Evolutionary conservation across 139 green algal species (phyloP), one percentile per base, ranked within the genome.

Genomic region (Micractinium conductrix): DNA sequence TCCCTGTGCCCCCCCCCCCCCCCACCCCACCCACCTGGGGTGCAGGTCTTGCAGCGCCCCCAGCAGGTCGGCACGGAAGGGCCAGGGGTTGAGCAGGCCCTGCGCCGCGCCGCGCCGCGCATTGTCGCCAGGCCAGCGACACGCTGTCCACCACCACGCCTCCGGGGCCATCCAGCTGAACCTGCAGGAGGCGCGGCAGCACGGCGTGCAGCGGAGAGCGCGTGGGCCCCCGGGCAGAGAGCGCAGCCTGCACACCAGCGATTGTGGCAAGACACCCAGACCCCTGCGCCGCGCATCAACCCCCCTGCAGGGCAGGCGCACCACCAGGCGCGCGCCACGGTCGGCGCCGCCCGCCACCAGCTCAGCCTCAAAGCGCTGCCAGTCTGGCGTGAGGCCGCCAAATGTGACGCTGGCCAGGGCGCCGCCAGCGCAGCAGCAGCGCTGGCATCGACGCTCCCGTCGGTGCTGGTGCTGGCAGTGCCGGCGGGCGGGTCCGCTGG

Each of bases 61-160:
- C 70, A 91, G 78, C 50, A 91, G 74, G 67, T 91, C 85, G 5
- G 37, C 21, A 0, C 88, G 68, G 82, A 91, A 91, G 38, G 88
- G 87, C 71, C 71, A 88, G 75, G 81, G 87, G 75, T 91, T 88
- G 30, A 84, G 21, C 44, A 67, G 43, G 7, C 87, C 86, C 17
- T 33, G 9, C 24, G 14, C 70, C 83, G 0, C 10, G 28, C 44
- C 40, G 33, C 30, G 74, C 21, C 45, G 43, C 3, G 62, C 70
- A 44, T 91, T 91, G 37, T 83, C 81, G 7, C 38, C 63, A 24
- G 62, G 88, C 79, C 85, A 91, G 73, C 10, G 78, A 87, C 40
- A 91, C 78, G 43, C 72, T 80, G 74, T 85, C 76, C 30, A 91
- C 37, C 5, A 84, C 48, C 30, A 91, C 35, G 3, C 12, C 45